phyloP scores from a whole-genome alignment of 257 asterid genomes.

The Cordia subcordata region DNA sequence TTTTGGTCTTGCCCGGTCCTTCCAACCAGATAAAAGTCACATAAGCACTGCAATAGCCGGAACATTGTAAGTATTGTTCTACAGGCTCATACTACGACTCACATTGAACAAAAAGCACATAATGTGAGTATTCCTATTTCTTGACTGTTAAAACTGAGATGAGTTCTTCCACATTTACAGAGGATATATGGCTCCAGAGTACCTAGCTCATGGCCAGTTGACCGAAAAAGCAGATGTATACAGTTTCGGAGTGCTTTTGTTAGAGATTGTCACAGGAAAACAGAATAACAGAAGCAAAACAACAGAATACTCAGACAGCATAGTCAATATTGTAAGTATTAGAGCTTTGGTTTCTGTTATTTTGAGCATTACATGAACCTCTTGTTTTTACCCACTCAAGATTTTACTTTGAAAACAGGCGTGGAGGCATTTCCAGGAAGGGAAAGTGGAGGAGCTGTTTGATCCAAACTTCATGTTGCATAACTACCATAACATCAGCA shows the following conservation, averaged over 20 bases:
- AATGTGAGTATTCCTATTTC: neutral
- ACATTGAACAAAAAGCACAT: too few species aligned
- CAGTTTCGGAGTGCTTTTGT: conserved; percentile 18
- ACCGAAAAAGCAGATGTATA: conserved; percentile 32
- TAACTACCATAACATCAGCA: conserved; percentile 16
- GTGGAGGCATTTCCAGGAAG: conserved; percentile 30
- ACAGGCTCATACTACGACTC: too few species aligned
- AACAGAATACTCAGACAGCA: conserved; percentile 10
- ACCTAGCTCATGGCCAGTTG: conserved; percentile 24
- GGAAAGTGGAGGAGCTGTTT: conserved; percentile 24
- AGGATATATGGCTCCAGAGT: conserved; percentile 37
- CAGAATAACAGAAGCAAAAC: conserved; percentile 19
- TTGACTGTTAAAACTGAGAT: neutral
- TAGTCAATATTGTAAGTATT: neutral
- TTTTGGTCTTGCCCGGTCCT: conserved; percentile 18
- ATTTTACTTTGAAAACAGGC: conserved; percentile 14
- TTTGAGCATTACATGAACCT: too few species aligned
- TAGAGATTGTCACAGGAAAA: conserved; percentile 24
- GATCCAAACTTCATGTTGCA: conserved; percentile 38
- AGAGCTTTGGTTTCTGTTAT: too few species aligned
- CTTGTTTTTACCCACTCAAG: too few species aligned
- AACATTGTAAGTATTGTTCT: conserved; percentile 8
- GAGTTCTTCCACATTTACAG: conserved; percentile 7
- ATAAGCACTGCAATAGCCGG: conserved; percentile 21
- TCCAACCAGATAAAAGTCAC: conserved; percentile 12